These are phyloP conservation scores for Crithidia bombi DNA, from an alignment of 208 protist genomes.

Conservation along the genomic window DNA sequence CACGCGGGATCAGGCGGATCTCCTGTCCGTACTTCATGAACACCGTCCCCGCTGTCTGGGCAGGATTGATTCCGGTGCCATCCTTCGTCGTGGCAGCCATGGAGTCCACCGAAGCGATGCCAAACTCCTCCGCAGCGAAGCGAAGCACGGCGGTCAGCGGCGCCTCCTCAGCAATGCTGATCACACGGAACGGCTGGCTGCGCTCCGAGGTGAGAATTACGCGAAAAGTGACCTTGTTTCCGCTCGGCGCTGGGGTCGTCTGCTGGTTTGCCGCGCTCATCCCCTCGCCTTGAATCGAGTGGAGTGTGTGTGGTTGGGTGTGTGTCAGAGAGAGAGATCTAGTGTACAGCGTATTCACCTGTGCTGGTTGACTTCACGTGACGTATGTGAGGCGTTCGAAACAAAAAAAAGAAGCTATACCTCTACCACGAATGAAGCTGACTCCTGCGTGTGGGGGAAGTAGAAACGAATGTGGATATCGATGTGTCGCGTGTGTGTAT, in stretches of 20 bases:
- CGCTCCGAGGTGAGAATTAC: conserved; percentile 86
- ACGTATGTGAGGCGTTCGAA: not conserved
- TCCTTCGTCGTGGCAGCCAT: conserved; percentile 92
- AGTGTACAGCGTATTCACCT: too few species aligned
- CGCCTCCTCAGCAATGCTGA: conserved; percentile 94
- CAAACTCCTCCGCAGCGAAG: conserved; percentile 95
- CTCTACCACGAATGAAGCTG: too few species aligned
- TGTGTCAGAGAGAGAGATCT: too few species aligned
- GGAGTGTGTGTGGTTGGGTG: not conserved
- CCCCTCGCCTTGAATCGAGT: too few species aligned
- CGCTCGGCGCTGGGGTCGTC: conserved; percentile 33
- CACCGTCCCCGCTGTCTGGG: conserved; percentile 92
- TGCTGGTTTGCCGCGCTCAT: conserved; percentile 18
- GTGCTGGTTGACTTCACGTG: not conserved
- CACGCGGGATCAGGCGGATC: conserved; percentile 95
- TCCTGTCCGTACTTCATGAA: conserved; percentile 96
- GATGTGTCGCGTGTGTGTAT: too few species aligned
- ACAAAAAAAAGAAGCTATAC: not conserved
- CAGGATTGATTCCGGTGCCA: conserved; percentile 96
- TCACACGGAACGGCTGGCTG: conserved; percentile 80
- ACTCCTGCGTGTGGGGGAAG: too few species aligned
- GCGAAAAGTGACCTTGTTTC: conserved; percentile 78
- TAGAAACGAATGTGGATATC: too few species aligned
- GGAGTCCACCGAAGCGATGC: conserved; percentile 75
- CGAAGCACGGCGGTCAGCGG: conserved; percentile 96